phyloP scores from a whole-genome alignment of 768 basidiomycete genomes.

The Trichaptum fuscoviolaceum region DNA sequence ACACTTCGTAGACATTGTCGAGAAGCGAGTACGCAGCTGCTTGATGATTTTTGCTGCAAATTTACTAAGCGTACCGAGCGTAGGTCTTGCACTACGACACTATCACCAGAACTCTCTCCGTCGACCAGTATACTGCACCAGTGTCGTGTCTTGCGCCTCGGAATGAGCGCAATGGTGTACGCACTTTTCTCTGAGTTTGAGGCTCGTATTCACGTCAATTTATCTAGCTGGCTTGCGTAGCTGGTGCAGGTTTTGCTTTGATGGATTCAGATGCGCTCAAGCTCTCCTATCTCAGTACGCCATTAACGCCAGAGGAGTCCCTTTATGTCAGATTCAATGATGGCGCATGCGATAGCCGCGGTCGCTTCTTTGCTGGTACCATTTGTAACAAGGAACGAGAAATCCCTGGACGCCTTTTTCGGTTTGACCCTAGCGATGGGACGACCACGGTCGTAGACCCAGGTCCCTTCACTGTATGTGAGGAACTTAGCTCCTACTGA shows the following conservation, averaged over 20 bases:
- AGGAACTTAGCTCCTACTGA: slow-evolving; percentile 6
- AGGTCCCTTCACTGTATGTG: slow-evolving; percentile 58
- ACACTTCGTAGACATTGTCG: slow-evolving; percentile 66
- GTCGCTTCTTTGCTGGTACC: slow-evolving; percentile 65
- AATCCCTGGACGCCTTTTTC: slow-evolving; percentile 53
- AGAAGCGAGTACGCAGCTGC: slow-evolving; percentile 38
- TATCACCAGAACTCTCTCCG: slow-evolving; percentile 31
- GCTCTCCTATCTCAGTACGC: slow-evolving; percentile 46
- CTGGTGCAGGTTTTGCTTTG: slow-evolving; percentile 50
- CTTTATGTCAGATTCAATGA: slow-evolving; percentile 61
- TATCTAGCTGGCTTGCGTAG: slow-evolving; percentile 51
- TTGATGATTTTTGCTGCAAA: background rate
- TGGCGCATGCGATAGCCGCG: slow-evolving; percentile 59
- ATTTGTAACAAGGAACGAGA: slow-evolving; percentile 42
- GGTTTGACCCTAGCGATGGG: slow-evolving; percentile 48
- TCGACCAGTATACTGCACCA: slow-evolving; percentile 48
- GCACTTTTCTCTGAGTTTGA: slow-evolving; percentile 12
- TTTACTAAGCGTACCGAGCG: slow-evolving; percentile 1
- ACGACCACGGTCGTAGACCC: slow-evolving; percentile 49
- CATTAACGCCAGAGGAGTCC: slow-evolving; percentile 38
- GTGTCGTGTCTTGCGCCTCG: slow-evolving; percentile 56
- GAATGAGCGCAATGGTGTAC: slow-evolving; percentile 39
- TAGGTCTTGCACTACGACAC: slow-evolving; percentile 53
- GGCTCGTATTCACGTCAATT: slow-evolving; percentile 9
- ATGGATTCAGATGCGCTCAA: slow-evolving; percentile 35